Conservation (phyloP, 1,284 basidiomycete genomes). For the Cystobasidium sp. region DNA sequence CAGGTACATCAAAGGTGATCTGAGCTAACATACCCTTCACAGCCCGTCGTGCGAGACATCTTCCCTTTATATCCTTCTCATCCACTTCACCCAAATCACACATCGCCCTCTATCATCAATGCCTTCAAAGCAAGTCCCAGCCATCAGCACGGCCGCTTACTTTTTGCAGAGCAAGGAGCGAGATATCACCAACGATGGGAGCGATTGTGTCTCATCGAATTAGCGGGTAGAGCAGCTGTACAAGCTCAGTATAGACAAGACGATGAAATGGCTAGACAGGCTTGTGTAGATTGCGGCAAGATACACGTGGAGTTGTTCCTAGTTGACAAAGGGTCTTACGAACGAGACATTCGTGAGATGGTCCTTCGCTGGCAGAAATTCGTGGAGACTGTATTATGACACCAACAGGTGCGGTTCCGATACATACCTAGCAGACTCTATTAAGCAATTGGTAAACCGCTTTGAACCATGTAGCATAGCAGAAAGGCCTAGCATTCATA, state of each 20-base stretch:
- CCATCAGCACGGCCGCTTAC: conserved; percentile 33
- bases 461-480: conserved; percentile 28
- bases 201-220: conserved; percentile 50
- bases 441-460: background rate
- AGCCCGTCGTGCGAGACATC: conserved; percentile 49
- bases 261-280: background rate
- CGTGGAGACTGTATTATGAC: conserved; percentile 21
- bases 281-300: conserved; percentile 49
- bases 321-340: conserved; percentile 44
- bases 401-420: background rate
- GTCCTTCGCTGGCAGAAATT: conserved; percentile 50
- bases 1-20: background rate
- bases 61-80: conserved; percentile 44
- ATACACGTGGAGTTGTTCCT: conserved; percentile 50
- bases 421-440: background rate
- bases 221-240: conserved; percentile 45
- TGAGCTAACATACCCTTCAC: background rate
- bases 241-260: conserved; percentile 14
- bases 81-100: conserved; percentile 23
- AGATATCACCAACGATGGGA: conserved; percentile 49
- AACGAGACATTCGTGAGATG: conserved; percentile 45
- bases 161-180: conserved; percentile 27
- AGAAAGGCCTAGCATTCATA: too few species aligned
- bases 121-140: conserved; percentile 2
- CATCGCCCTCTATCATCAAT: conserved; percentile 2